phyloP scores from a whole-genome alignment of 225 moss, liverwort and hornwort species.

The Neckera pumila region DNA sequence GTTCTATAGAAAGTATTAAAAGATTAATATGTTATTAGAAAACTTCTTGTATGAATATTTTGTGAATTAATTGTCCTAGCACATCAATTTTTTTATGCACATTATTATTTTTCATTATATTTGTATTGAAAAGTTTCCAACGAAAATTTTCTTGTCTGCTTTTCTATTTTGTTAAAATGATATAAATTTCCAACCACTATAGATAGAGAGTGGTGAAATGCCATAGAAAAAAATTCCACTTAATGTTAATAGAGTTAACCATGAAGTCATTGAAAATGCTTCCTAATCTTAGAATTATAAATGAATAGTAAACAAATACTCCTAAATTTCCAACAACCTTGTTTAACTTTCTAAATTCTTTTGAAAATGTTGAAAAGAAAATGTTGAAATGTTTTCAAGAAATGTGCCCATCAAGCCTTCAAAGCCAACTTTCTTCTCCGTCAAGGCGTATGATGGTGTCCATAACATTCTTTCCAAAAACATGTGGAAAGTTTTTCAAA shows the following conservation, averaged over 20 bases:
- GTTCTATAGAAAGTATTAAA: neutral
- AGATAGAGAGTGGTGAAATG: neutral
- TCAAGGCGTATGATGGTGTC: rapidly evolving
- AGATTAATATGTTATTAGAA: neutral
- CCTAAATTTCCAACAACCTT: neutral
- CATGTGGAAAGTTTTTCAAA: neutral
- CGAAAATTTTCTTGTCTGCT: neutral
- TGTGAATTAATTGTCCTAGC: neutral
- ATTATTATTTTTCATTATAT: neutral
- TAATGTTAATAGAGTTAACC: neutral
- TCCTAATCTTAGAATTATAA: neutral
- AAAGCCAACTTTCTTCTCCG: rapidly evolving
- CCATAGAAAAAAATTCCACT: neutral
- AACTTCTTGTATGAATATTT: neutral
- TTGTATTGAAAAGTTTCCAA: neutral
- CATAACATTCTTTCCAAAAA: rapidly evolving
- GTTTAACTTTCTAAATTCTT: neutral
- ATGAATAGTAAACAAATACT: neutral
- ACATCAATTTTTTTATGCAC: neutral
- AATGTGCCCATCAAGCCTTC: neutral
- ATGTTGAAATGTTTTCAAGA: neutral
- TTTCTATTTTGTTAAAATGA: neutral
- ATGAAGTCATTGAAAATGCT: neutral
- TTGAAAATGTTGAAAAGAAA: neutral
- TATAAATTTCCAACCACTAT: neutral